A percentile compares a stretch with the other conserved stretches of the same genome.
Evolutionary conservation across 1,284 basidiomycete genomes (phyloP).

Genomic region (Sporisorium iseilematis-ciliati): DNA sequence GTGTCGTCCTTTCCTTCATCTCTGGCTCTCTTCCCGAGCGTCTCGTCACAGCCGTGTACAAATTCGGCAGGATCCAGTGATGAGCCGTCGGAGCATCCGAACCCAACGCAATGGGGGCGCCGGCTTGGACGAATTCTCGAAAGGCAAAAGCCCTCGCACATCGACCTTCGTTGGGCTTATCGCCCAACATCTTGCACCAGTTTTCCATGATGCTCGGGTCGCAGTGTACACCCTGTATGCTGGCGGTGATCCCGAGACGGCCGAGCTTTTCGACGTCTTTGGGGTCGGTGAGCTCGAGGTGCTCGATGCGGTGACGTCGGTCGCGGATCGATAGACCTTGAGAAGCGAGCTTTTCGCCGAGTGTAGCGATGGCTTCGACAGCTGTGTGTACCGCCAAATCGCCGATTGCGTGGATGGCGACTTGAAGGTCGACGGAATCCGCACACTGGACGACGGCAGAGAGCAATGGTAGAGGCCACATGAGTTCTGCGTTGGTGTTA

Average conservation of each 20-base stretch:
- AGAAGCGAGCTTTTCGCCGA: constrained; percentile 20
- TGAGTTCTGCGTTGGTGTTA: constrained; percentile 40
- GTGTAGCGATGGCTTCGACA: constrained; percentile 42
- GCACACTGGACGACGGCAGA: constrained; percentile 30
- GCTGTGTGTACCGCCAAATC: constrained; percentile 50
- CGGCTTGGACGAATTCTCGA: constrained; percentile 45
- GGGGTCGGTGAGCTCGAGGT: constrained; percentile 49
- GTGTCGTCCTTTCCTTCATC: constrained; percentile 28
- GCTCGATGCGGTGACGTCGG: constrained; percentile 51
- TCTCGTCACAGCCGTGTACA: constrained; percentile 48
- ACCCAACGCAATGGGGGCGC: constrained; percentile 45
- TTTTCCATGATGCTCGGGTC: constrained; percentile 42
- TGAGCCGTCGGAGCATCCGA: constrained; percentile 50
- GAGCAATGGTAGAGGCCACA: constrained; percentile 41
- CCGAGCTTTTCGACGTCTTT: constrained; percentile 48
- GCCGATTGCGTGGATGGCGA: constrained; percentile 50
- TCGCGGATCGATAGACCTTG: constrained; percentile 35
- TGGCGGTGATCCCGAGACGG: constrained; percentile 46
- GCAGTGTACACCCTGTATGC: constrained; percentile 51
- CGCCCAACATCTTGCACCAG: constrained; percentile 51
- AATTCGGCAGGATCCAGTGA: constrained; percentile 45
- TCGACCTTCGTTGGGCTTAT: constrained; percentile 29
- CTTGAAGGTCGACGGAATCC: constrained; percentile 43
- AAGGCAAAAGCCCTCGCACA: constrained; percentile 49
- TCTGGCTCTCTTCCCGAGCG: constrained; percentile 38